Base-by-base conservation (phyloP, 768 basidiomycete species). In the Botryobasidium botryosum region DNA sequence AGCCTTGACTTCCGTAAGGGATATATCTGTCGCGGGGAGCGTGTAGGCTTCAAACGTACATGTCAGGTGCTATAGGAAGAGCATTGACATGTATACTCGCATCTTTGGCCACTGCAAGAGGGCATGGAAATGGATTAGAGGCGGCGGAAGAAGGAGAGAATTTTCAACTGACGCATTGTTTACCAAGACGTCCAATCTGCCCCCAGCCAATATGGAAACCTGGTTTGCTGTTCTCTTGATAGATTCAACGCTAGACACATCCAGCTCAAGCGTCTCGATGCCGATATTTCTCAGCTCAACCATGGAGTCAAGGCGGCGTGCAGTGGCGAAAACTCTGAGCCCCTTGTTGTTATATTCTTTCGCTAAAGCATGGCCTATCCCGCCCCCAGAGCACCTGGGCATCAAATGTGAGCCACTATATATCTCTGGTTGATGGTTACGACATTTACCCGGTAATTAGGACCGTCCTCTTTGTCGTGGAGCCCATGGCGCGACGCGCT, bases 111-210 rank as follows among this genome's bases (percentile, higher is more conserved):
- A 39, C 10, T 8, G 20, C 12, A 13, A 8, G 23, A 39, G 20
- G 8, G 20, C 8, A 21, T 10, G 37, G 37, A 24, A 12, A 21
- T 24, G 37, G 13, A 39, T 39, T 8, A 39, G 20, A 39, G 10
- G 37, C 12, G 37, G 37, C 23, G 10, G 31, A 17, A 33, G 31
- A 8, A 17, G 8, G 31, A 17, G 17, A 33, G 17, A 17, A 33
- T 17, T 8, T 8, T 8, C 13, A 10, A 42, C 40, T 42, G 24
- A 42, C 40, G 40, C 40, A 2, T 42, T 42, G 28, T 42, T 42
- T 1, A 42, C 26, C 8, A 42, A 21, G 24, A 42, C 29, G 27
- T 42, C 25, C 20, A 42, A 21, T 24, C 12, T 42, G 13, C 40
- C 40, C 8, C 24, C 40, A 27, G 23, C 29, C 24, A 13, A 7